These are phyloP conservation scores for Paracamarosporium sp. DNA, from an alignment of 2,329 filamentous ascomycete genomes.

Conservation along the genomic window DNA sequence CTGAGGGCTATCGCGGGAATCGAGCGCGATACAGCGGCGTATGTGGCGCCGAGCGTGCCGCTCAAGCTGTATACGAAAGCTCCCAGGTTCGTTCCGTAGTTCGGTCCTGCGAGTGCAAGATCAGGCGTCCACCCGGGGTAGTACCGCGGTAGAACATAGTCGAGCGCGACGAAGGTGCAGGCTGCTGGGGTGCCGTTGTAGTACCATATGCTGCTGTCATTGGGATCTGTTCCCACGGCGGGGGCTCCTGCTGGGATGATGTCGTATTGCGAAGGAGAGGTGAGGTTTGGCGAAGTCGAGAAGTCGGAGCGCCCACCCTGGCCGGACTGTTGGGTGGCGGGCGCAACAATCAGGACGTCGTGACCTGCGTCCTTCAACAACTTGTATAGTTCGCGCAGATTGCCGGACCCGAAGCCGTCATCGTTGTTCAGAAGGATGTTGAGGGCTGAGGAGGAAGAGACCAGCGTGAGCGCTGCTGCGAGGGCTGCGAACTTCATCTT, in stretches of 20 bases:
- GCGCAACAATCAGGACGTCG: slow-evolving; percentile 52
- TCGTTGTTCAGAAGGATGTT: slow-evolving; percentile 50
- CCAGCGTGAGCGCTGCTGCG: slow-evolving; percentile 24
- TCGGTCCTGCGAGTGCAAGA: slow-evolving; percentile 62
- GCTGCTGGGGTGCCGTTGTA: slow-evolving; percentile 66
- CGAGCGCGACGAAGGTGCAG: slow-evolving; percentile 63
- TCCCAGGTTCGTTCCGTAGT: slow-evolving; percentile 62
- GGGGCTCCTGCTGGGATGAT: slow-evolving; percentile 56
- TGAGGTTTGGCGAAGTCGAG: slow-evolving; percentile 52
- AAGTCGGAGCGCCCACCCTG: slow-evolving; percentile 55
- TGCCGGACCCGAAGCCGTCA: slow-evolving; percentile 47
- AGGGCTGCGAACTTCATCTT: slow-evolving; percentile 25
- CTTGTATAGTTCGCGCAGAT: slow-evolving; percentile 44
- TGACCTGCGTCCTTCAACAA: slow-evolving; percentile 35
- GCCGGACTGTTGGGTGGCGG: slow-evolving; percentile 53
- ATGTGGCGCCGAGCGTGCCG: slow-evolving; percentile 52
- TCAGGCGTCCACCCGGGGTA: slow-evolving; percentile 55
- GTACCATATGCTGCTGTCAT: slow-evolving; percentile 64
- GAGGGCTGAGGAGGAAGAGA: slow-evolving; percentile 23
- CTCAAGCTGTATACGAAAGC: slow-evolving; percentile 51
- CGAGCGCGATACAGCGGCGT: slow-evolving; percentile 56
- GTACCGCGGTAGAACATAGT: slow-evolving; percentile 59
- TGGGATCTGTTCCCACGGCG: slow-evolving; percentile 59
- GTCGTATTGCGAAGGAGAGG: slow-evolving; percentile 52
- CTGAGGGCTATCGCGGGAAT: slow-evolving; percentile 59